These are phyloP conservation scores for Taiwanofungus camphoratus DNA, from an alignment of 1,284 basidiomycete species.

Conservation along the genomic window DNA sequence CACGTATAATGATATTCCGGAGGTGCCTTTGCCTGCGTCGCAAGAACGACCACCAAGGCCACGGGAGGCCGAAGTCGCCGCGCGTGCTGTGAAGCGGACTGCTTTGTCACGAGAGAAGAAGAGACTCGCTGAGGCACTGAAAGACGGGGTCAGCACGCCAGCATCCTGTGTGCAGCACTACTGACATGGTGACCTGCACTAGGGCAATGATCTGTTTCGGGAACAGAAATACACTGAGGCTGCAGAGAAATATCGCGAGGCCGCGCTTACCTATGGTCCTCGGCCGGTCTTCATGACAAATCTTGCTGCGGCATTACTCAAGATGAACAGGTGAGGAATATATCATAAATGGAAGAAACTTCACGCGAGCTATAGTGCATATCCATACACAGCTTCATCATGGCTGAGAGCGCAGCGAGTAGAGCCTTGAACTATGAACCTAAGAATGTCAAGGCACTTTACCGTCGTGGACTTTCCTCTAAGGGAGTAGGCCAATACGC, in stretches of 20 bases:
- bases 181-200: background rate
- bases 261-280: conserved; percentile 17
- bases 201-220: conserved; percentile 25
- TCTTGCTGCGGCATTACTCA: conserved; percentile 36
- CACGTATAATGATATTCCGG: conserved; percentile 5
- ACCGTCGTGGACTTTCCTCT: conserved; percentile 36
- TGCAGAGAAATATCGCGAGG: conserved; percentile 20
- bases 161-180: background rate
- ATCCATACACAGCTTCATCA: conserved; percentile 24
- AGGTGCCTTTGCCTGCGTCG: background rate
- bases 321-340: conserved; percentile 32
- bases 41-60: background rate
- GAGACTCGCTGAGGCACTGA: conserved; percentile 4
- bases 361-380: no score
- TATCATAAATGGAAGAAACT: background rate
- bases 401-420: conserved; percentile 37
- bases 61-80: conserved; percentile 11
- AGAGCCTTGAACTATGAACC: conserved; percentile 37
- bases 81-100: conserved; percentile 10
- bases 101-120: conserved; percentile 6
- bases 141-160: conserved; percentile 6
- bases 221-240: conserved; percentile 17
- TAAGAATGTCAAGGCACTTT: conserved; percentile 36
- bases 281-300: conserved; percentile 34
- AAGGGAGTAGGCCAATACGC: conserved; percentile 30